Evolutionary conservation across 352 stramenopile species (phyloP).

Genomic region (Phytophthora macrochlamydospora): DNA sequence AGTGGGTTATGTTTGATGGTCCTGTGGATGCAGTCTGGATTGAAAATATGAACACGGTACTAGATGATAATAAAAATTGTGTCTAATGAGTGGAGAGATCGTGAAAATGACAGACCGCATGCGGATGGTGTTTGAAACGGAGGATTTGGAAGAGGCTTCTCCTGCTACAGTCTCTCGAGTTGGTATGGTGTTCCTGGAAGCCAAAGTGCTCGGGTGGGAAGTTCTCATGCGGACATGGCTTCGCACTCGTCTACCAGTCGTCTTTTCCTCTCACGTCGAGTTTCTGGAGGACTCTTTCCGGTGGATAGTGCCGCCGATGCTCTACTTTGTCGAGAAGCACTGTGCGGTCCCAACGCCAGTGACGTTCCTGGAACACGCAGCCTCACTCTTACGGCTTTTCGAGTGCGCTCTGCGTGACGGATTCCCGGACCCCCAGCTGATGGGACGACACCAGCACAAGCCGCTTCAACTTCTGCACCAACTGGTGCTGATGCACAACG

Average conservation of each 20-base stretch:
- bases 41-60: constrained; percentile 96
- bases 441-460: constrained; percentile 15
- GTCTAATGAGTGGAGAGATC: constrained; percentile 94
- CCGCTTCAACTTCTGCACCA: constrained; percentile 39
- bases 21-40: constrained; percentile 95
- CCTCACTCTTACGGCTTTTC: constrained; percentile 81
- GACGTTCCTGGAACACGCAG: constrained; percentile 91
- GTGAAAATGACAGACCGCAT: constrained; percentile 95
- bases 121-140: constrained; percentile 97
- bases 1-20: constrained; percentile 95
- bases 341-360: constrained; percentile 85
- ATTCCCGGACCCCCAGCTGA: constrained; percentile 27
- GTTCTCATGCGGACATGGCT: constrained; percentile 90
- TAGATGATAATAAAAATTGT: constrained; percentile 95
- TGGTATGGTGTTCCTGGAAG: constrained; percentile 94
- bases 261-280: constrained; percentile 38
- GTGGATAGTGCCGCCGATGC: constrained; percentile 90
- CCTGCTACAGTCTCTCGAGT: constrained; percentile 92
- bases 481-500: constrained; percentile 66
- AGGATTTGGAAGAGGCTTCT: constrained; percentile 89
- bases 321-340: constrained; percentile 94
- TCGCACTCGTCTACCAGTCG: constrained; percentile 46
- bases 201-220: constrained; percentile 91
- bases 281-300: constrained; percentile 84
- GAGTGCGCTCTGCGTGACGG: constrained; percentile 77